phyloP scores from a whole-genome alignment of 2,329 filamentous ascomycete genomes.

The Epichloe baconii region DNA sequence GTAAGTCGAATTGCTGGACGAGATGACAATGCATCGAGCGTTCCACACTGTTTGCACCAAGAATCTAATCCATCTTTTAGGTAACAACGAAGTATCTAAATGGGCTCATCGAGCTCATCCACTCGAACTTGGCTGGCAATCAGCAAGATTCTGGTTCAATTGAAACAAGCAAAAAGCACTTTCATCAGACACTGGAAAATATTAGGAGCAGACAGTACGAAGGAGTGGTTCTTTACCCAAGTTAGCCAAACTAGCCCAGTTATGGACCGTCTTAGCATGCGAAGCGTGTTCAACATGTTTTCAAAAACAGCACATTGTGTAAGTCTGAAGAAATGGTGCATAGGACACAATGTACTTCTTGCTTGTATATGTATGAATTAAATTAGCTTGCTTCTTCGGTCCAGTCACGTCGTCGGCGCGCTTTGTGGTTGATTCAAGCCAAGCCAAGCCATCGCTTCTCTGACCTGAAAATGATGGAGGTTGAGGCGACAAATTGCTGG shows the following conservation, averaged over 20 bases:
- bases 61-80: constrained; percentile 20
- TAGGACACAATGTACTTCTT: constrained; percentile 5
- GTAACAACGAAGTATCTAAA: constrained; percentile 97
- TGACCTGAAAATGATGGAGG: too few relatives aligned
- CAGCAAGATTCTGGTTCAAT: constrained; percentile 69
- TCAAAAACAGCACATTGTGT: neutral
- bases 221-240: constrained; percentile 64
- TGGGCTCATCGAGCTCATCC: constrained; percentile 93
- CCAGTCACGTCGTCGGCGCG: neutral
- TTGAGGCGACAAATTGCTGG: too few relatives aligned
- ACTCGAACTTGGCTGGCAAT: constrained; percentile 84
- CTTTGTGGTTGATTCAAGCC: neutral
- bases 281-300: neutral
- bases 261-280: neutral
- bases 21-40: neutral
- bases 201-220: constrained; percentile 88
- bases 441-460: neutral
- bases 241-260: constrained; percentile 11
- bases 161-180: constrained; percentile 85
- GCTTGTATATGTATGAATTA: constrained; percentile 2
- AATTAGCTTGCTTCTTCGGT: neutral
- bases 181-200: constrained; percentile 87
- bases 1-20: constrained; percentile 30
- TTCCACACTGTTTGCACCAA: neutral
- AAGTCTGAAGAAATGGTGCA: constrained; percentile 3